These are phyloP conservation scores for Betula pendula DNA, from an alignment of 306 rosid genomes.

Conservation along the genomic window DNA sequence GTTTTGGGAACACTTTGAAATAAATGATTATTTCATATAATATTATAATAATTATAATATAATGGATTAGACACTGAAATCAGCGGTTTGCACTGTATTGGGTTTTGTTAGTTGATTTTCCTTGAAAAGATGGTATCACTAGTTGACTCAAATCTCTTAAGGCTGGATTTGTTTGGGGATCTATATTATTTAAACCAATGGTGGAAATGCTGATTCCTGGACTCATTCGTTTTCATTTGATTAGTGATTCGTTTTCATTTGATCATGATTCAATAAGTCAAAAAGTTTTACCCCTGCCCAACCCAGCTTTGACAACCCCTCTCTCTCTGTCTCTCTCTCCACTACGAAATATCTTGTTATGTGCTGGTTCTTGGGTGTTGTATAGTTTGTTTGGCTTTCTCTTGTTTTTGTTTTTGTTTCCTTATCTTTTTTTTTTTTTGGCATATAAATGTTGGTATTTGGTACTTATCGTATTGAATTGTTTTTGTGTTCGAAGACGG, in stretches of 20 bases:
- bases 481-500: background rate
- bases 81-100: background rate
- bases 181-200: background rate
- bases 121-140: background rate
- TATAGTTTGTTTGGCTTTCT: background rate
- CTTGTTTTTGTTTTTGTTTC: too few species aligned
- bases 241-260: too few species aligned
- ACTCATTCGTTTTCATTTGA: background rate
- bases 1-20: background rate
- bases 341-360: background rate
- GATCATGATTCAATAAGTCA: background rate
- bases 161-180: background rate
- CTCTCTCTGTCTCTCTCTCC: too few species aligned
- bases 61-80: background rate
- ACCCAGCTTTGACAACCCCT: background rate
- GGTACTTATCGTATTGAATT: background rate
- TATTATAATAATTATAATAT: too few species aligned
- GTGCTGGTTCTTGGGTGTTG: background rate
- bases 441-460: background rate
- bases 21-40: too few species aligned
- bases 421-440: too few species aligned
- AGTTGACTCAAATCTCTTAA: background rate
- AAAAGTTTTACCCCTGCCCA: background rate
- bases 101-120: background rate
- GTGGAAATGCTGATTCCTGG: background rate